phyloP scores from a whole-genome alignment of 1,284 basidiomycete species.

The Tetrapyrgos nigripes region DNA sequence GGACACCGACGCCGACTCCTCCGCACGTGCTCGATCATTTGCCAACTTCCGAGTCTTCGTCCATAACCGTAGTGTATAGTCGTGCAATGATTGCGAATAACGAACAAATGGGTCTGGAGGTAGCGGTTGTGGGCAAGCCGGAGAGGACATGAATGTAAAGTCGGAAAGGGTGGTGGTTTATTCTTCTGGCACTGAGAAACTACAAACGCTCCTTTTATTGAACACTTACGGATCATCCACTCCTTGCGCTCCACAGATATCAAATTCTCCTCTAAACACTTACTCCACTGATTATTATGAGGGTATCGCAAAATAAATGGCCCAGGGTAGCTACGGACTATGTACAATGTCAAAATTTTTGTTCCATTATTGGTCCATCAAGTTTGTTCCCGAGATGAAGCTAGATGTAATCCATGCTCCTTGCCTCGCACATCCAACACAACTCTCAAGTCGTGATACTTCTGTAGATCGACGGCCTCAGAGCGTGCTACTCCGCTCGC shows the following conservation, averaged over 20 bases:
- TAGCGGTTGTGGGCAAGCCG: neutral
- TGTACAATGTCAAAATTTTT: too few species aligned
- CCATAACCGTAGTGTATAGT: constrained; percentile 73
- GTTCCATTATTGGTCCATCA: too few species aligned
- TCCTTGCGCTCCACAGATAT: neutral
- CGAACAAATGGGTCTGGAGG: constrained; percentile 48
- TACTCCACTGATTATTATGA: neutral
- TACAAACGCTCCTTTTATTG: neutral
- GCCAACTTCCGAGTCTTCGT: constrained; percentile 65
- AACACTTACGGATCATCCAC: neutral
- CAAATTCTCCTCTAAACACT: too few species aligned
- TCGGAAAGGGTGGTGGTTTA: neutral
- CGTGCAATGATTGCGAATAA: constrained; percentile 69
- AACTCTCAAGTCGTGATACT: constrained; percentile 70
- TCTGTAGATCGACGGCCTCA: constrained; percentile 73
- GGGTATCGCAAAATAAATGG: neutral
- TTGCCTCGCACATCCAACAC: constrained; percentile 70
- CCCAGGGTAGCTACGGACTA: neutral
- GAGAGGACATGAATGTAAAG: constrained; percentile 8
- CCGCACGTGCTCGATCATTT: constrained; percentile 48
- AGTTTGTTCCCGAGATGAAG: constrained; percentile 31
- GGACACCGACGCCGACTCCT: constrained; percentile 24
- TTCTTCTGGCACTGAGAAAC: neutral
- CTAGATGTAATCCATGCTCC: constrained; percentile 33
- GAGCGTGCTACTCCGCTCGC: constrained; percentile 70